Evolutionary conservation across 768 basidiomycete species (phyloP), one percentile per base, ranked within the genome.

Genomic region (Paxillus involutus): DNA sequence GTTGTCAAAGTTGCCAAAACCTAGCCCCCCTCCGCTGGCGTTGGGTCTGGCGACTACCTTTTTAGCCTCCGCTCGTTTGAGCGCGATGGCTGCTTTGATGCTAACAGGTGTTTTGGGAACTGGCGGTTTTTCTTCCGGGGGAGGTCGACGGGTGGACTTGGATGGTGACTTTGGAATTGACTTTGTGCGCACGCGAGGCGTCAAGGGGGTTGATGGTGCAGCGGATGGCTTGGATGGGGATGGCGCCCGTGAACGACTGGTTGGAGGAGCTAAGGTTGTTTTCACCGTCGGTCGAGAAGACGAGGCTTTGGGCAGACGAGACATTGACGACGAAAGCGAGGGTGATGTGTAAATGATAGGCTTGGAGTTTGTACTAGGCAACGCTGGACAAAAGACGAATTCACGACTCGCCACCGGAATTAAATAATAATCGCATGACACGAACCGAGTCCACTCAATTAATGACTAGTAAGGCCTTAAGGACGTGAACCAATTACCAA

Each of bases 51-150:
- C 37, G 7, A 58, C 50, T 3, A 77, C 73, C 62, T 89, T 91
- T 73, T 86, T 90, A 0, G 85, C 88, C 63, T 91, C 87, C 0
- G 90, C 89, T 41, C 90, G 77, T 57, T 82, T 89, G 43, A 89
- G 73, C 2, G 90, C 90, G 64, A 93, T 91, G 13, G 84, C 86
- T 57, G 91, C 91, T 60, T 84, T 84, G 57, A 91, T 79, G 63
- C 80, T 89, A 30, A 80, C 53, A 36, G 66, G 58, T 39, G 42
- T 0, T 49, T 70, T 76, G 14, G 73, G 59, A 16, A 78, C 53
- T 35, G 59, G 66, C 7, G 62, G 45, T 24, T 63, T 63, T 55
- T 54, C 60, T 50, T 59, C 62, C 32, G 56, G 59, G 1, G 56
- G 60, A 46, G 60, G 49, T 32, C 69, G 59, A 26, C 70, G 68